Evolutionary conservation across 2,329 filamentous ascomycete genomes (phyloP), one percentile per base, ranked within the genome.

Genomic region (Colletotrichum trifolii): DNA sequence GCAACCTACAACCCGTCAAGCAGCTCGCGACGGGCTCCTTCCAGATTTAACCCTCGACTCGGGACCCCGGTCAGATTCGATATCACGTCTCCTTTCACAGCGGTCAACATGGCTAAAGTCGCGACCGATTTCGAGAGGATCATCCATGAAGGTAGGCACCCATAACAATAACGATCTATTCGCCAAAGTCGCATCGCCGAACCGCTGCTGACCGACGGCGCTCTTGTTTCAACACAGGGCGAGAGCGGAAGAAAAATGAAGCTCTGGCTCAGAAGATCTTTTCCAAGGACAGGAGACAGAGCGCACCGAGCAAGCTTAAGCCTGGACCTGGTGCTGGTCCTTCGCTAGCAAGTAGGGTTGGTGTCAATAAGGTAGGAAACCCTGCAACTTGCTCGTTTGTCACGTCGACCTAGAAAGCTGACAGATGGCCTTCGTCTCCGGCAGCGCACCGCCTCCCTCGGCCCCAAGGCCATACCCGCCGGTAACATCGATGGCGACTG

Each of bases 201-300:
- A 15, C 8, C 15, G 36, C 35, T 38, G 47, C 63, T 64, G 60
- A 68, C 65, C 56, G 15, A 12, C 10, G 46, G 39, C 35, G 25
- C 40, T 48, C 50, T 42, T 36, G 42, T 42, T 43, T 33, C 17
- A 36, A 17, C 47, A 13, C 70, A 88, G 87, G 83, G 67, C 89
- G 91, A 67, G 85, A 91, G 75, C 87, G 88, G 74, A 91, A 91
- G 79, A 89, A 88, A 79, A 89, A 91, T 70, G 87, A 92, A 73
- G 83, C 81, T 4, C 85, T 93, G n/a, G 91, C 91, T 38, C 84
- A 91, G 71, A 83, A 86, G 73, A 92, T 94, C 73, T 89, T 94
- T 70, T 86, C 86, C 70, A 81, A 78, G 68, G 86, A 86, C 73
- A 87, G 89, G 69, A 78, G 83, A 39, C 77, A 85, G 56, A 90